Evolutionary conservation across 768 basidiomycete species (phyloP).

Genomic region (Leccinum longicurvipes): DNA sequence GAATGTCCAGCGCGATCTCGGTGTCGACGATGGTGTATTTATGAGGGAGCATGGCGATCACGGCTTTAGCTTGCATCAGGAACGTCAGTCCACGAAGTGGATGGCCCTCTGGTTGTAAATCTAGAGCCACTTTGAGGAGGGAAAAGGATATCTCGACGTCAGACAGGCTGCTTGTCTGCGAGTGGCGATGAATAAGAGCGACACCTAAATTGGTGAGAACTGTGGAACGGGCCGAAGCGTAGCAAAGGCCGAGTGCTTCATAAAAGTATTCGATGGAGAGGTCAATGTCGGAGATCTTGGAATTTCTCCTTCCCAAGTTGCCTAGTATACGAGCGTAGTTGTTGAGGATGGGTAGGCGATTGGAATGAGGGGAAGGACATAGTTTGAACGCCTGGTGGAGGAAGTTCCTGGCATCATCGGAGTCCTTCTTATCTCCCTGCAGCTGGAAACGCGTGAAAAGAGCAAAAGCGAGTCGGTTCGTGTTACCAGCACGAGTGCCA

Average conservation of each 20-base stretch:
- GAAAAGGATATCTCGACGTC: conserved; percentile 24
- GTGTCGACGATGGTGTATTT: conserved; percentile 9
- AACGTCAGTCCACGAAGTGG: conserved; percentile 11
- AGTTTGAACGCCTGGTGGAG: conserved; percentile 11
- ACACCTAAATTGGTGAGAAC: conserved; percentile 11
- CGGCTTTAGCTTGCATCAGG: conserved; percentile 18
- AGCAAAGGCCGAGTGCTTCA: conserved; percentile 16
- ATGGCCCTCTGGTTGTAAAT: conserved; percentile 14
- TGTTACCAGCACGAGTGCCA: background rate
- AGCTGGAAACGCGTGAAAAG: conserved; percentile 22
- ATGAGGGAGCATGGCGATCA: conserved; percentile 10
- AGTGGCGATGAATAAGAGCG: conserved; percentile 8
- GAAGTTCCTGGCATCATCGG: conserved; percentile 15
- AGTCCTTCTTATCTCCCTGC: conserved; percentile 15
- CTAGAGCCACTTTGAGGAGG: conserved; percentile 10
- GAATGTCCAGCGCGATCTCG: conserved; percentile 17
- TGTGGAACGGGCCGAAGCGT: conserved; percentile 5
- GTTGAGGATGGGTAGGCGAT: conserved; percentile 9
- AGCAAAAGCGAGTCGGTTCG: conserved; percentile 13
- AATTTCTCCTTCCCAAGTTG: conserved; percentile 7
- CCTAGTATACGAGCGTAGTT: conserved; percentile 11
- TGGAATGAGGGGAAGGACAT: conserved; percentile 5
- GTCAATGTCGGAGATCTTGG: conserved; percentile 10
- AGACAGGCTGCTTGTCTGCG: background rate
- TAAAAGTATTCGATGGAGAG: conserved; percentile 15